Base-by-base conservation (phyloP, 2,329 filamentous ascomycete species). In the Neophaeococcomyces aloes region DNA sequence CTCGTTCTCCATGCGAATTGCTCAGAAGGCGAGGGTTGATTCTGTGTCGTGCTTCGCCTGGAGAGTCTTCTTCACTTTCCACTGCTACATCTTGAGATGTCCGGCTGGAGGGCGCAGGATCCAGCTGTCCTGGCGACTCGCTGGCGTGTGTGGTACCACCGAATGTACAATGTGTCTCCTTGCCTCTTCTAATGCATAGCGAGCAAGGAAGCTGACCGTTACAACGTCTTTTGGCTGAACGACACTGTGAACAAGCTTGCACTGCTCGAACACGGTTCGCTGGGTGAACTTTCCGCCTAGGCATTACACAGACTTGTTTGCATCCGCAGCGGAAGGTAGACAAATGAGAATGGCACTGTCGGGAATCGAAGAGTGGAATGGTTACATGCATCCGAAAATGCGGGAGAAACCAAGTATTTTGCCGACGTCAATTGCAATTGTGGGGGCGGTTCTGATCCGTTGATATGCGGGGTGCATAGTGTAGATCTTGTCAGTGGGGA, bases 211-310 rank as follows among this genome's bases (percentile, higher is more conserved):
- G 65, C 0, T 61, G 63, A 7, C 67, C 70, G 44, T 66, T 68
- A 53, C 71, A 75, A 48, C 69, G 60, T 56, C 72, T 74, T 57
- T 74, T 74, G 7, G 69, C 66, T 11, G 62, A 59, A 23, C 69
- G 65, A 50, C 71, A 75, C 4, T 64, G 55, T 36, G 63, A 61
- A 49, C 71, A 74, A 6, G 71, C 71, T 45, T 70, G 66, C 17
- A 63, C 64, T 13, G 68, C 68, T 31, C 71, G 64, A 45, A 68
- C 65, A 3, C 72, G 66, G 47, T 72, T 66, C 37, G 66, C 65
- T 1, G 68, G 67, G 14, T 62, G 63, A 17, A 75, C 69, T 50
- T 67, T 72, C 10, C 70, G 70, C 17, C 72, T 70, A 46, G 71
- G 70, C 71, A 75, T 75, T 25, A 23, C 32, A 27, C 33, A 21